These are phyloP conservation scores for Penicillium sp. DNA, from an alignment of 2,329 filamentous ascomycete genomes.

Conservation along the genomic window DNA sequence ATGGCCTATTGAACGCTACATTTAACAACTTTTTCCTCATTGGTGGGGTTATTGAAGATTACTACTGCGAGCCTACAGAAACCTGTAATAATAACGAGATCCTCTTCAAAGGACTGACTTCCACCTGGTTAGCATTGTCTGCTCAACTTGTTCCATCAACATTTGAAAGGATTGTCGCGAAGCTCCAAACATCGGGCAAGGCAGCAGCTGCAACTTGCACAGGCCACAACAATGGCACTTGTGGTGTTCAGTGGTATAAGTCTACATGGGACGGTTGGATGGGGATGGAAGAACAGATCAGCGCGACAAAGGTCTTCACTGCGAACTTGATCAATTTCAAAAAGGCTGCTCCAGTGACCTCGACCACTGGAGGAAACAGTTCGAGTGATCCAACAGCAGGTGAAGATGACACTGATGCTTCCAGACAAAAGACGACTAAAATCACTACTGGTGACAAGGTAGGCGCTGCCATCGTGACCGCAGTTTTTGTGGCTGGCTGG, in stretches of 20 bases:
- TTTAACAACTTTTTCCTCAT: constrained; percentile 49
- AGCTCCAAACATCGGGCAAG: constrained; percentile 57
- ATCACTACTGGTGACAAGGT: constrained; percentile 36
- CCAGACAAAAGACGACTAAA: background rate
- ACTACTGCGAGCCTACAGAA: constrained; percentile 60
- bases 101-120: constrained; percentile 72
- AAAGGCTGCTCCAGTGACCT: constrained; percentile 44
- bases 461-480: constrained; percentile 40
- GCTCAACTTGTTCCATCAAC: constrained; percentile 64
- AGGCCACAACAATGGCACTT: constrained; percentile 56
- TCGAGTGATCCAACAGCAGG: constrained; percentile 41
- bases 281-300: constrained; percentile 69
- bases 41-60: constrained; percentile 46
- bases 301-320: constrained; percentile 61
- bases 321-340: constrained; percentile 53
- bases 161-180: constrained; percentile 53
- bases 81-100: constrained; percentile 56
- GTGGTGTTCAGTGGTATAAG: constrained; percentile 62
- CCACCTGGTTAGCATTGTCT: constrained; percentile 62
- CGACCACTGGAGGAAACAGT: constrained; percentile 57
- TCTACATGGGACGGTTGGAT: constrained; percentile 55
- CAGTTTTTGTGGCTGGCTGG: constrained; percentile 29
- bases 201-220: constrained; percentile 64
- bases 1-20: constrained; percentile 54
- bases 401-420: constrained; percentile 8